Percentiles rank a stretch among this genome's conserved stretches.
phyloP scores from a whole-genome alignment of 2,329 filamentous ascomycete genomes.

The Aspergillus pseudoviridinutans region DNA sequence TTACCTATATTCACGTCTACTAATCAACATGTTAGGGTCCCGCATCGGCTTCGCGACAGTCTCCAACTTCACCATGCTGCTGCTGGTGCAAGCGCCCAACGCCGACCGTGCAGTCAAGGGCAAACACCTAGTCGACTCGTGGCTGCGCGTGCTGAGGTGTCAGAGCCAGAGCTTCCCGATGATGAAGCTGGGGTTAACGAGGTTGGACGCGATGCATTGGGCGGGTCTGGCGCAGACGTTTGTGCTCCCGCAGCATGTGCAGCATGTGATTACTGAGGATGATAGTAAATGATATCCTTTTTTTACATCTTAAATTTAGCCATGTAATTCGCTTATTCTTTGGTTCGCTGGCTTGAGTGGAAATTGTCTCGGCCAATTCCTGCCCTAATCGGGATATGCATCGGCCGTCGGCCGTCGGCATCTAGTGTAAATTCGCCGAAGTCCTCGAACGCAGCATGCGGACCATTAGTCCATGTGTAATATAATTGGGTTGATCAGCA shows the following conservation, averaged over 20 bases:
- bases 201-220: conserved; percentile 30
- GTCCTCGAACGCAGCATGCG: too few species aligned
- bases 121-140: conserved; percentile 26
- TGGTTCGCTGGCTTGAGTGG: too few species aligned
- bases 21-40: conserved; percentile 19
- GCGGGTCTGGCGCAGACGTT: conserved; percentile 22
- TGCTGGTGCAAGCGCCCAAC: conserved; percentile 30
- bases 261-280: too few species aligned
- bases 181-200: conserved; percentile 27
- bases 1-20: not conserved
- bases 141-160: conserved; percentile 25
- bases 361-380: too few species aligned
- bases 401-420: too few species aligned
- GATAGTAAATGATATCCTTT: too few species aligned
- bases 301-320: too few species aligned
- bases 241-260: conserved; percentile 23
- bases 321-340: too few species aligned
- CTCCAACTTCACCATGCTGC: conserved; percentile 30
- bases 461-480: too few species aligned
- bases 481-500: too few species aligned
- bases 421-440: too few species aligned
- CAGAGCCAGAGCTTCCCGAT: conserved; percentile 27
- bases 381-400: too few species aligned
- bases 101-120: conserved; percentile 22
- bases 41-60: conserved; percentile 33